Evolutionary conservation across 2,329 filamentous ascomycete genomes (phyloP).

Genomic region (Fusarium sp.): DNA sequence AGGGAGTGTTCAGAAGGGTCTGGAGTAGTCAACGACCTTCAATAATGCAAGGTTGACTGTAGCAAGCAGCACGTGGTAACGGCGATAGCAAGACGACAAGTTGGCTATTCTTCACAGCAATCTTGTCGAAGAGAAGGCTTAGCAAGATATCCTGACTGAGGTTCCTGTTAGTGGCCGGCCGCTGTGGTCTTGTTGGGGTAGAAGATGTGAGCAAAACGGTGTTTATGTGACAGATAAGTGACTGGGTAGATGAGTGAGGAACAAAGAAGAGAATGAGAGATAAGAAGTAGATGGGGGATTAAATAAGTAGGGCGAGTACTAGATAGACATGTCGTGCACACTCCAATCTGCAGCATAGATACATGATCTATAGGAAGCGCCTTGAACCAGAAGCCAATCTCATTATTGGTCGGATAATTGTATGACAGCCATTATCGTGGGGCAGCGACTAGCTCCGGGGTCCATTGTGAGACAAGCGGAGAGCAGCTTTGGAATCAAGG

Average conservation of each 20-base stretch:
- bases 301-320: slow-evolving; percentile 32
- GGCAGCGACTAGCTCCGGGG: slow-evolving; percentile 26
- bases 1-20: slow-evolving; percentile 7
- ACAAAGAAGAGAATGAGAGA: slow-evolving; percentile 13
- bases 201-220: slow-evolving; percentile 25
- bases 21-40: slow-evolving; percentile 15
- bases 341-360: slow-evolving; percentile 35
- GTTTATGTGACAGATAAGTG: slow-evolving; percentile 4
- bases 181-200: slow-evolving; percentile 32
- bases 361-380: slow-evolving; percentile 22
- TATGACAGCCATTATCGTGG: slow-evolving; percentile 34
- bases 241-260: slow-evolving; percentile 14
- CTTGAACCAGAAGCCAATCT: neutral
- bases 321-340: slow-evolving; percentile 28
- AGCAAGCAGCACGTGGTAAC: slow-evolving; percentile 40
- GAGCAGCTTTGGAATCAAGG: slow-evolving; percentile 24
- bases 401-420: slow-evolving; percentile 24
- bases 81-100: slow-evolving; percentile 44
- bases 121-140: slow-evolving; percentile 35
- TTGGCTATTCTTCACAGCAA: slow-evolving; percentile 45
- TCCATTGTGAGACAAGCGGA: slow-evolving; percentile 12
- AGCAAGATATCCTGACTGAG: slow-evolving; percentile 43
- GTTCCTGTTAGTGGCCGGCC: slow-evolving; percentile 39
- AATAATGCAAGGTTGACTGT: slow-evolving; percentile 22
- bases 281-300: slow-evolving; percentile 32